Evolutionary conservation across 805 yeast species (phyloP), one percentile per base, ranked within the genome.

Genomic region (Tetrapisispora nanseiensis): DNA sequence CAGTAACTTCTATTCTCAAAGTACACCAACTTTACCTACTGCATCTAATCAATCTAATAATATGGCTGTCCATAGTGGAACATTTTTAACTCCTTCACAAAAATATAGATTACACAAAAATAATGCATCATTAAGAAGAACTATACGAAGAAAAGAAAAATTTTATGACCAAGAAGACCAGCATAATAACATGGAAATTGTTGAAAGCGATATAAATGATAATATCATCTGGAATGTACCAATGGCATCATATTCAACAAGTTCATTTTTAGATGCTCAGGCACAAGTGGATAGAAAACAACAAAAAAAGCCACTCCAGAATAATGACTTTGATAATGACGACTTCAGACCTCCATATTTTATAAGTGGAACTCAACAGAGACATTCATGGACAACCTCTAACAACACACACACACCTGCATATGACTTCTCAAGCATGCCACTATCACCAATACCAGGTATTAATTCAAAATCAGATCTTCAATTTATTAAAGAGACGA

Each of bases 361-460:
- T 6, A 12, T 24, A 24, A 24, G 16, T 16, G 15, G 22, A 16
- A 26, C 16, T 16, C 15, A 24, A 16, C 22, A 29, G 9, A 21
- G 28, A 37, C 20, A 37, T 30, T 35, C 28, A 12, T 11, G 24
- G 15, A 33, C 15, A n/a, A 8, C 37, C 6, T 23, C 30, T 5
- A 30, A 24, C n/a, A 10, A 8, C 3, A 29, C 34, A 21, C 33
- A 26, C 13, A 5, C 16, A 21, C 39, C 37, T 3, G 22, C 26
- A 19, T 22, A 32, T 18, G 59, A 59, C 43, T 51, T 48, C 16
- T 39, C 45, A 3, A 18, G 24, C 7, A 32, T 67, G 57, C 72
- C 74, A n/a, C 68, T 74, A 39, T 65, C 72, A 15, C 78, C 78
- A 11, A 52, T 75, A 9, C 77, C 77, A 4, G 77, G 76, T 5